phyloP scores from a whole-genome alignment of 2,329 filamentous ascomycete genomes.

The Xylaria sp. region DNA sequence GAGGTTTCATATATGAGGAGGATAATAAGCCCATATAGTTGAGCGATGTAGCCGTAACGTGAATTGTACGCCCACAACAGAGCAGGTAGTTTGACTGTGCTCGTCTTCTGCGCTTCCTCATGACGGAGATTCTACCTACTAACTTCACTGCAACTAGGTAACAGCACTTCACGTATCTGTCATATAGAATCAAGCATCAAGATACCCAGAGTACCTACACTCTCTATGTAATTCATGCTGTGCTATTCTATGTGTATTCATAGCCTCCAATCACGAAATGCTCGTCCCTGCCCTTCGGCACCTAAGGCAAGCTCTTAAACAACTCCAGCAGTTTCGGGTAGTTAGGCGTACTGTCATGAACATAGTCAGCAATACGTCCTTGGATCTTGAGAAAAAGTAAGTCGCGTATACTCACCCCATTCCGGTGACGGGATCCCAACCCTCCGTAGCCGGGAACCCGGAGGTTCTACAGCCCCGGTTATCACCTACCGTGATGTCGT shows the following conservation, averaged over 20 bases:
- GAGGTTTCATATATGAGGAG: background rate
- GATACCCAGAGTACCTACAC: background rate
- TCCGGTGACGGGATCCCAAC: conserved; percentile 56
- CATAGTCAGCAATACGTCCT: conserved; percentile 26
- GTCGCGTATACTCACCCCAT: conserved; percentile 45
- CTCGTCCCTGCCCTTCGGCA: background rate
- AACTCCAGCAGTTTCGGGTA: conserved; percentile 51
- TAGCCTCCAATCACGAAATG: background rate
- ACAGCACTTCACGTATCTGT: background rate
- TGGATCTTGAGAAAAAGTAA: background rate
- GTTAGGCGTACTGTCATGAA: conserved; percentile 46
- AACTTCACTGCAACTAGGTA: background rate
- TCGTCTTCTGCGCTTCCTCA: background rate
- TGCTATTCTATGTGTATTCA: conserved; percentile 17
- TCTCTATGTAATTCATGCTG: background rate
- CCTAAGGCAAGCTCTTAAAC: conserved; percentile 49
- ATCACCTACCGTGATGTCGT: conserved; percentile 54
- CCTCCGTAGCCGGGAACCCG: conserved; percentile 56
- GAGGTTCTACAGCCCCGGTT: conserved; percentile 53
- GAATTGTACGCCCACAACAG: background rate
- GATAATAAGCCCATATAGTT: background rate
- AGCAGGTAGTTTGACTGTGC: background rate
- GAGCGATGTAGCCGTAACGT: background rate
- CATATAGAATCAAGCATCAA: background rate
- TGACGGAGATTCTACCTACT: background rate